Evolutionary conservation across 441 rosid species (phyloP).

Genomic region (Arabidopsis hybrid): DNA sequence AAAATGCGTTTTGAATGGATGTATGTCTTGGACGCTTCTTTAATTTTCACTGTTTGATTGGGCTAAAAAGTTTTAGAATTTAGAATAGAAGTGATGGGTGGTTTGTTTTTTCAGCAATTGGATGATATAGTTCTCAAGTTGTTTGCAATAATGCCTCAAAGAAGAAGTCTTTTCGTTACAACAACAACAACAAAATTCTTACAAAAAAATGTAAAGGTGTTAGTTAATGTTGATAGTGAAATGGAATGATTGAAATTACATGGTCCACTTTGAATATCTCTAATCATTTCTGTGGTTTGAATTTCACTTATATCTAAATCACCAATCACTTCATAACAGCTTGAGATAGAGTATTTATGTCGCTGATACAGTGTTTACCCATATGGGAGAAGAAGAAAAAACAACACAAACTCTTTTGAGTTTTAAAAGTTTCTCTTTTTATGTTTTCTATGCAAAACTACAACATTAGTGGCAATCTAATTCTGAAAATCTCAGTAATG

Average conservation of each 20-base stretch:
- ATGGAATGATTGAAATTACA: conserved; percentile 35
- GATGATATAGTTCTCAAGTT: conserved; percentile 4
- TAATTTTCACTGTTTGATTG: conserved; percentile 19
- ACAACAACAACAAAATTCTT: too few species aligned
- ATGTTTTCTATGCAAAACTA: neutral
- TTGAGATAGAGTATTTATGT: conserved; percentile 45
- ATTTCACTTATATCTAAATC: conserved; percentile 25
- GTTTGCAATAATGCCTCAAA: conserved; percentile 31
- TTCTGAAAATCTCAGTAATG: neutral
- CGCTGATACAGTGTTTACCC: conserved; percentile 17
- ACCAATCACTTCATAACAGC: conserved; percentile 45
- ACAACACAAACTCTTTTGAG: conserved; percentile 1
- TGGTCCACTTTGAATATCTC: conserved; percentile 42
- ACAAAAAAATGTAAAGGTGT: neutral
- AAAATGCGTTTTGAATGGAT: neutral
- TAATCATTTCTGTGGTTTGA: conserved; percentile 35
- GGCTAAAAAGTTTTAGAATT: neutral
- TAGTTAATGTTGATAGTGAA: conserved; percentile 31
- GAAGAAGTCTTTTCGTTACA: neutral
- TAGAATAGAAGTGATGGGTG: neutral
- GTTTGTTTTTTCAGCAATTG: conserved; percentile 2
- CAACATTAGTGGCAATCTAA: neutral
- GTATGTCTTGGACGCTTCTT: neutral
- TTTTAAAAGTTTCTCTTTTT: neutral
- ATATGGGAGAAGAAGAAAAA: neutral